Evolutionary conservation across 176 grass and related monocot species (phyloP).

Genomic region (Avena atlantica): DNA sequence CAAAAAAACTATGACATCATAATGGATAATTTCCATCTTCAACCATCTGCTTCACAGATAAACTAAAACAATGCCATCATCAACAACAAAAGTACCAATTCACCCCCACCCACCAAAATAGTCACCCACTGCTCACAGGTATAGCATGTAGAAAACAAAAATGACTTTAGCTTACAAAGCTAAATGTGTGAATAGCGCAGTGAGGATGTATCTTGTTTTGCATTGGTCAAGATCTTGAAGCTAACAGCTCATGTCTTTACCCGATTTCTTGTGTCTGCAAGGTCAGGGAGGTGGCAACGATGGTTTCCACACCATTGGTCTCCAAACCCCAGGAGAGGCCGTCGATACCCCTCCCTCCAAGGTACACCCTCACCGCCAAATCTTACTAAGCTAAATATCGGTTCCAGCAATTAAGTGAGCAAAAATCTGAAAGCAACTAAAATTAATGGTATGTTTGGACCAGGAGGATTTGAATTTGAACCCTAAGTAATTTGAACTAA

Average conservation of each 20-base stretch:
- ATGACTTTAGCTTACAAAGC: background rate
- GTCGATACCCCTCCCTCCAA: too few relatives aligned
- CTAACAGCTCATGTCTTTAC: too few relatives aligned
- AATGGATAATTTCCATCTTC: constrained; percentile 11
- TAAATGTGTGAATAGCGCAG: too few relatives aligned
- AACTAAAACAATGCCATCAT: background rate
- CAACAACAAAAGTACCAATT: background rate
- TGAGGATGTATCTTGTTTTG: too few relatives aligned
- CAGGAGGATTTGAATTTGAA: background rate
- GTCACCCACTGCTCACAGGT: background rate
- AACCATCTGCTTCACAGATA: background rate
- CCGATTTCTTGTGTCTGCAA: too few relatives aligned
- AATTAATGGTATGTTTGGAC: constrained; percentile 6
- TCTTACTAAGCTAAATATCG: background rate
- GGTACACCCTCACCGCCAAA: too few relatives aligned
- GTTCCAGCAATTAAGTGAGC: constrained; percentile 4
- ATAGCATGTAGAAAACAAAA: background rate
- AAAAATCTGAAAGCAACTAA: constrained; percentile 2
- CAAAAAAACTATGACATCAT: background rate
- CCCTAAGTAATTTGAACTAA: background rate
- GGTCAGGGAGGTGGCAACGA: too few relatives aligned
- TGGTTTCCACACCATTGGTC: too few relatives aligned
- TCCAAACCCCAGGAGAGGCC: too few relatives aligned
- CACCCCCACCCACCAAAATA: background rate
- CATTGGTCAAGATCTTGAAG: too few relatives aligned